Percentiles rank a stretch among this genome's conserved stretches.
phyloP scores from a whole-genome alignment of 805 yeast genomes.

The Metschnikowia peoriensis region DNA sequence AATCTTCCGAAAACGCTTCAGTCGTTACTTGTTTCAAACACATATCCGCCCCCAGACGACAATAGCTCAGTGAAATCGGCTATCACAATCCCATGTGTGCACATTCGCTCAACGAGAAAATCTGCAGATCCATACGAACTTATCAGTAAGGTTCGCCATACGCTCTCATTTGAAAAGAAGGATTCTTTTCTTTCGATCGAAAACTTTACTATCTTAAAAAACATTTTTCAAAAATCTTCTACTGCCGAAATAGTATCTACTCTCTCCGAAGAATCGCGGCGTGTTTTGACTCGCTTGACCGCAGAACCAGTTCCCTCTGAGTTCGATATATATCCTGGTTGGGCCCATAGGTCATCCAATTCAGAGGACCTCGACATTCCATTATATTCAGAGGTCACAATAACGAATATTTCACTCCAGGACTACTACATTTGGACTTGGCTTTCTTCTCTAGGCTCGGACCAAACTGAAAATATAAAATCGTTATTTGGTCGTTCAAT shows the following conservation, averaged over 20 bases:
- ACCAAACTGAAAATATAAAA: slow-evolving; percentile 64
- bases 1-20: slow-evolving; percentile 68
- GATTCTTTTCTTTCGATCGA: slow-evolving; percentile 71
- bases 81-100: slow-evolving; percentile 61
- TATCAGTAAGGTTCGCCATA: slow-evolving; percentile 45
- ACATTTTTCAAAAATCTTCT: slow-evolving; percentile 59
- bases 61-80: slow-evolving; percentile 34
- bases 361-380: slow-evolving; percentile 29
- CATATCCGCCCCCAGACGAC: slow-evolving; percentile 56
- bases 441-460: slow-evolving; percentile 74
- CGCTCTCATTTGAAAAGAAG: slow-evolving; percentile 67
- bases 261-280: slow-evolving; percentile 69
- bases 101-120: slow-evolving; percentile 51
- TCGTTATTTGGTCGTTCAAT: slow-evolving; percentile 76
- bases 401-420: slow-evolving; percentile 68
- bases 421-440: slow-evolving; percentile 93
- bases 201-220: slow-evolving; percentile 71
- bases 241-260: slow-evolving; percentile 56
- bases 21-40: slow-evolving; percentile 57
- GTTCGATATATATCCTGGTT: slow-evolving; percentile 40
- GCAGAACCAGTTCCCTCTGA: slow-evolving; percentile 36
- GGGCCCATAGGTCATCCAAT: slow-evolving; percentile 21
- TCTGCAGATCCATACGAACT: slow-evolving; percentile 56
- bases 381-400: slow-evolving; percentile 34
- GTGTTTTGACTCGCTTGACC: slow-evolving; percentile 46